phyloP scores from a whole-genome alignment of 2,329 filamentous ascomycete genomes.

The Rutstroemia sp. region DNA sequence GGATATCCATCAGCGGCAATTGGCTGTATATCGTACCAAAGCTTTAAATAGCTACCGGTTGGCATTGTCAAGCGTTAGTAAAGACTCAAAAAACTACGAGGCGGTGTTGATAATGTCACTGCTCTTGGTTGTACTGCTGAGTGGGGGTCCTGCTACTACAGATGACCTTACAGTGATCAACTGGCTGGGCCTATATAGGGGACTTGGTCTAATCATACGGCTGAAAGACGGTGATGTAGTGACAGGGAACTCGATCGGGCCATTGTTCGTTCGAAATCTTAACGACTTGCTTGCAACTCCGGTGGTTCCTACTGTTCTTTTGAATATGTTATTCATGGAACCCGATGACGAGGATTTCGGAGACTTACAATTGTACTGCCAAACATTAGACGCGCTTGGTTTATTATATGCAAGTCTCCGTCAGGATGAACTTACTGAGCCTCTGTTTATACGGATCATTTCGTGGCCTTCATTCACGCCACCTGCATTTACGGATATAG shows the following conservation, averaged over 20 bases:
- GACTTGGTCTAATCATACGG: conserved; percentile 7
- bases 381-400: conserved; percentile 21
- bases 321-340: conserved; percentile 21
- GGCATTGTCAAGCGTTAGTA: conserved; percentile 13
- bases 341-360: conserved; percentile 21
- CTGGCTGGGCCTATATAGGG: conserved; percentile 24
- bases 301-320: conserved; percentile 18
- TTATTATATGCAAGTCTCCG: conserved; percentile 23
- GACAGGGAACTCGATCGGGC: conserved; percentile 10
- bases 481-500: conserved; percentile 6
- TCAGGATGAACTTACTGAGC: conserved; percentile 17
- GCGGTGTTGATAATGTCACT: conserved; percentile 24
- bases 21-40: conserved; percentile 20
- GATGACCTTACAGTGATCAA: conserved; percentile 21
- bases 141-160: conserved; percentile 12
- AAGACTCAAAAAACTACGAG: conserved; percentile 18
- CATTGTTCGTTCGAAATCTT: conserved; percentile 21
- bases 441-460: conserved; percentile 20
- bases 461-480: conserved; percentile 20
- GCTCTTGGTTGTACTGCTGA: conserved; percentile 21
- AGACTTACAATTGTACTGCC: conserved; percentile 20
- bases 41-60: conserved; percentile 21
- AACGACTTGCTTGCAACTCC: conserved; percentile 15
- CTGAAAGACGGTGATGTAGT: conserved; percentile 7
- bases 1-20: conserved; percentile 12